These are phyloP conservation scores for Lachnellula hyalina DNA, from an alignment of 2,329 filamentous ascomycete genomes.

Conservation along the genomic window DNA sequence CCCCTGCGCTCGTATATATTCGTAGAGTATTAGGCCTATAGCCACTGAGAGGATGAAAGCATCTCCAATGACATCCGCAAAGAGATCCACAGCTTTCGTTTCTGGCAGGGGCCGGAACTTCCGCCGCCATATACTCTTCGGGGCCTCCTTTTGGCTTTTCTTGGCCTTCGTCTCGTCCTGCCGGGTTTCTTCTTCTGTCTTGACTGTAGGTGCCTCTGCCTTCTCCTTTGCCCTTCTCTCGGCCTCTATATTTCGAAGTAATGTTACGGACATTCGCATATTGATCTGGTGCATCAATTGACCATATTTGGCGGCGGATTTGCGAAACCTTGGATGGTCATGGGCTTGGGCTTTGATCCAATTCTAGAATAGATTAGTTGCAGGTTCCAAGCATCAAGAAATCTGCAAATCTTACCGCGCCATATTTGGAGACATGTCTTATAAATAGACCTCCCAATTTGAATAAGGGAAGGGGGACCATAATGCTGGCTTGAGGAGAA, in stretches of 20 bases:
- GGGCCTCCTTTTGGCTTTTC: constrained; percentile 33
- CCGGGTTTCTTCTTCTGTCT: constrained; percentile 55
- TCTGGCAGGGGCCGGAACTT: constrained; percentile 60
- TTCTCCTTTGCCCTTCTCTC: constrained; percentile 56
- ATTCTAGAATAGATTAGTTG: constrained; percentile 42
- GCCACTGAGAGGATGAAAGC: constrained; percentile 58
- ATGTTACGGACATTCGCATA: constrained; percentile 57
- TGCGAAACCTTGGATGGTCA: constrained; percentile 56
- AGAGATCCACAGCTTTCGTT: constrained; percentile 59
- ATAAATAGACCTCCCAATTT: constrained; percentile 61
- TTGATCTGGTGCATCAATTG: constrained; percentile 62
- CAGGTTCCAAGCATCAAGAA: neutral
- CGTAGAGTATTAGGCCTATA: constrained; percentile 52
- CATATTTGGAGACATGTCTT: constrained; percentile 64
- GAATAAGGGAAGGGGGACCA: constrained; percentile 63
- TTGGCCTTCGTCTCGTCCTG: constrained; percentile 44
- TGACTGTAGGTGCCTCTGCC: constrained; percentile 58
- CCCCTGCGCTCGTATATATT: constrained; percentile 52
- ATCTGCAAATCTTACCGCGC: constrained; percentile 46
- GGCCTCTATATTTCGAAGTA: constrained; percentile 52
- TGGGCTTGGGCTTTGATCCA: constrained; percentile 62
- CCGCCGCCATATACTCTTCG: constrained; percentile 53
- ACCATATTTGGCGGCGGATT: constrained; percentile 56
- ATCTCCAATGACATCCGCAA: constrained; percentile 61
- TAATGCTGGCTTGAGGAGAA: constrained; percentile 28